Evolutionary conservation across 164 flowering plant genomes (phyloP).

Genomic region (Annona cherimola): DNA sequence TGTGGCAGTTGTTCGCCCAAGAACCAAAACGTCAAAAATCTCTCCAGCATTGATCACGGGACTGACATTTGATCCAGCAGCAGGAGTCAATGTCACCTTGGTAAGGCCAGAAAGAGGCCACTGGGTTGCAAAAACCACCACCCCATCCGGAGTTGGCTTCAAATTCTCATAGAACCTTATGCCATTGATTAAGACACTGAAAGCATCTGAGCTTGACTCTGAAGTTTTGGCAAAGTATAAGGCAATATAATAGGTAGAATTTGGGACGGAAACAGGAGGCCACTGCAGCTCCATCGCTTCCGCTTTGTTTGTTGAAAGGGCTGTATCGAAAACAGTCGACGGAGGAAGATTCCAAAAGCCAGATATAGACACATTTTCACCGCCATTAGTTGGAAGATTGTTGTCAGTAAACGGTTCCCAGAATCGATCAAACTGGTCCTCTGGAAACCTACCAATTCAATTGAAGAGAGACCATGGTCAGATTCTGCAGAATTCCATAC

Average conservation of each 20-base stretch:
- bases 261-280: slow-evolving; percentile 61
- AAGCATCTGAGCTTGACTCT: slow-evolving; percentile 28
- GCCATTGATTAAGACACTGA: slow-evolving; percentile 50
- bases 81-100: slow-evolving; percentile 53
- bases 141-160: slow-evolving; percentile 46
- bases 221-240: slow-evolving; percentile 57
- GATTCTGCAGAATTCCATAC: background rate
- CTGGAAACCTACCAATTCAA: slow-evolving; percentile 65
- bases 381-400: slow-evolving; percentile 20
- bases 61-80: slow-evolving; percentile 39
- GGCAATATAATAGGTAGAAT: slow-evolving; percentile 61
- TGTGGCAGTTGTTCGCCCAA: slow-evolving; percentile 69
- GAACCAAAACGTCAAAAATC: slow-evolving; percentile 41
- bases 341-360: slow-evolving; percentile 93
- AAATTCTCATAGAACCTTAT: slow-evolving; percentile 41
- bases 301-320: slow-evolving; percentile 22
- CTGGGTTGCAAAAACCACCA: slow-evolving; percentile 51
- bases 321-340: slow-evolving; percentile 54
- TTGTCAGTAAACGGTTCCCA: slow-evolving; percentile 63
- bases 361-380: slow-evolving; percentile 39
- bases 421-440: slow-evolving; percentile 74
- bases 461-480: slow-evolving; percentile 2
- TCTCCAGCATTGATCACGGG: slow-evolving; percentile 91
- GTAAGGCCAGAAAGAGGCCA: slow-evolving; percentile 84
- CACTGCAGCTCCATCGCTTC: slow-evolving; percentile 53